Evolutionary conservation across 1,284 basidiomycete species (phyloP).

Genomic region (Fomitopsis palustris): DNA sequence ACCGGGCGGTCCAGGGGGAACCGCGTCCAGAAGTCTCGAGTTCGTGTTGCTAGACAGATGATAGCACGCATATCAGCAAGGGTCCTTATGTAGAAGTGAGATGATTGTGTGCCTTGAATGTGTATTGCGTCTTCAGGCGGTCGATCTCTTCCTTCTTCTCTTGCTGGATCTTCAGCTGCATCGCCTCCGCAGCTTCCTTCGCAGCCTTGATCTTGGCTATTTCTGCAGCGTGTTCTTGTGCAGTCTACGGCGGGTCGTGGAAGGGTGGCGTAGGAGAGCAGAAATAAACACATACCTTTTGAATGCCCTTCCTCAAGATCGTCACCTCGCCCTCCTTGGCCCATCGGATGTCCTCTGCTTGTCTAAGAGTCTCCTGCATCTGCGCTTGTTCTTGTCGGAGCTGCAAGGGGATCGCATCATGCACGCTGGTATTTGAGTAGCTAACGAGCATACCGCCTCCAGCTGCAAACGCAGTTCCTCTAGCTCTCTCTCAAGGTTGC

Average conservation of each 20-base stretch:
- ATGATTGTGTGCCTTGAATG: constrained; percentile 54
- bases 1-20: constrained; percentile 38
- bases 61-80: background rate
- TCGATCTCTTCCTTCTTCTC: constrained; percentile 67
- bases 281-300: constrained; percentile 41
- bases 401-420: constrained; percentile 30
- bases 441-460: background rate
- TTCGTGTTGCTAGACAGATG: constrained; percentile 59
- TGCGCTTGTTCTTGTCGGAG: constrained; percentile 45
- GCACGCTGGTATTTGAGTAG: background rate
- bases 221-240: constrained; percentile 56
- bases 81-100: background rate
- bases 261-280: background rate
- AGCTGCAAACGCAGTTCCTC: constrained; percentile 6
- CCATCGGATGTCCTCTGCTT: constrained; percentile 43
- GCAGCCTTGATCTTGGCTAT: constrained; percentile 52
- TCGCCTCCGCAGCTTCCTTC: constrained; percentile 57
- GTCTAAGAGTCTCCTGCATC: constrained; percentile 41
- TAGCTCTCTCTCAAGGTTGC: constrained; percentile 1
- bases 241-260: constrained; percentile 35
- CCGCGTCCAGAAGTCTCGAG: constrained; percentile 56
- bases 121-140: constrained; percentile 61
- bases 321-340: constrained; percentile 62
- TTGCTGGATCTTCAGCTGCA: constrained; percentile 50
- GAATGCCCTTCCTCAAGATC: constrained; percentile 52